Evolutionary conservation across 2,329 filamentous ascomycete genomes (phyloP), one percentile per base, ranked within the genome.

Genomic region (Cladosporium oxysporum): DNA sequence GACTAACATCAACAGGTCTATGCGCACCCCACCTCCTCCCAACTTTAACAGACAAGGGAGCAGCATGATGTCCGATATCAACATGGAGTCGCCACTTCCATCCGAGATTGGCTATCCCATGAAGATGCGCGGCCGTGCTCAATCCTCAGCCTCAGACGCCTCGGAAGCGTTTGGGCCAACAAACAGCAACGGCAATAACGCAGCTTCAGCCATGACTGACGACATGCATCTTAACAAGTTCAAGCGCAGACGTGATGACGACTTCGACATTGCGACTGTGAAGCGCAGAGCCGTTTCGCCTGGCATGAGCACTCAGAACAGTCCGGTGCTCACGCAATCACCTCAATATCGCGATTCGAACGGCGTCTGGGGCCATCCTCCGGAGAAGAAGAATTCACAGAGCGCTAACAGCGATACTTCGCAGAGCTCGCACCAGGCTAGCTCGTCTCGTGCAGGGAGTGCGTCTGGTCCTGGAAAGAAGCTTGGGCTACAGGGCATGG

Each of bases 201-300:
- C 58, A 7, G 58, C 61, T 8, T 41, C 71, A 4, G 70, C 68
- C 11, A 70, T 75, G 33, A 76, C 71, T 58, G 75, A 76, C 57
- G 75, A 76, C 60, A 71, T 76, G 66, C 72, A 72, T 64, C 65
- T 76, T 29, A 73, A 76, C 66, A 74, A 75, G 58, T 75, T 76
- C 77, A 95, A 94, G 77, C 88, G 94, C n/a, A 87, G 92, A 26
- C 86, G 93, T 65, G 94, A 97, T 68, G 93, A 97, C 73, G 93
- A 97, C 73, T 90, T 97, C 66, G 93, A 98, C 75, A 90, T 91
- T 1, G 85, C 89, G 47, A 91, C 90, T 68, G 93, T 97, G 81
- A 98, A 98, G 79, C 87, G 94, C 18, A 87, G 94, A 52, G 94
- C 94, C 28, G 94, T 98, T 2, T 95, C 91, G 66, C 94, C 94